phyloP scores from a whole-genome alignment of 2,329 filamentous ascomycete genomes.

The Paraconiothyrium sp. region DNA sequence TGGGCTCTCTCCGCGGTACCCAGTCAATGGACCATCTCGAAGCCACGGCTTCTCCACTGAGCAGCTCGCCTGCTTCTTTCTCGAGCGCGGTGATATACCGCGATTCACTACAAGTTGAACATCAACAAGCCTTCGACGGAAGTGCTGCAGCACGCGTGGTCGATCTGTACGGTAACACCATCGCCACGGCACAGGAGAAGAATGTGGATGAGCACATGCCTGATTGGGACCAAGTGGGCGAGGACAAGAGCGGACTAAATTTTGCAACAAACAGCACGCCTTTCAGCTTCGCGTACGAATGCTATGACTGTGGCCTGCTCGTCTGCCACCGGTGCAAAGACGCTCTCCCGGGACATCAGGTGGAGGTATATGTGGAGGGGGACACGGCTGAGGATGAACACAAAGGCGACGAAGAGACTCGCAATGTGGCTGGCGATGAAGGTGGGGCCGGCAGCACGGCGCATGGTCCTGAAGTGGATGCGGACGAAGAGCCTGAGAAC shows the following conservation, averaged over 20 bases:
- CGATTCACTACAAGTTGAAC: slow-evolving; percentile 6
- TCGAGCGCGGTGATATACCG: slow-evolving; percentile 10
- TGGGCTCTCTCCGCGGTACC: background rate
- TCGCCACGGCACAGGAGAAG: slow-evolving; percentile 16
- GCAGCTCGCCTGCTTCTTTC: slow-evolving; percentile 8
- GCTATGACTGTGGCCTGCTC: slow-evolving; percentile 30
- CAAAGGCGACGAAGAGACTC: background rate
- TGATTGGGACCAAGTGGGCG: background rate
- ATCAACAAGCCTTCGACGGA: background rate
- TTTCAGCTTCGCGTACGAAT: slow-evolving; percentile 40
- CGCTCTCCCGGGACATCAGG: background rate
- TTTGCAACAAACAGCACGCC: slow-evolving; percentile 9
- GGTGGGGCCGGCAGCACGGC: too few species aligned
- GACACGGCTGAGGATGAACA: slow-evolving; percentile 5
- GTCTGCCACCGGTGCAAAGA: slow-evolving; percentile 38
- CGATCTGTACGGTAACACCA: slow-evolving; percentile 33
- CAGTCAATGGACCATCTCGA: background rate
- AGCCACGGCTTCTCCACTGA: background rate
- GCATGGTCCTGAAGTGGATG: background rate
- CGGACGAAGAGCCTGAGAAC: too few species aligned
- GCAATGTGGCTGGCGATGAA: background rate
- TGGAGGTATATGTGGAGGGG: background rate
- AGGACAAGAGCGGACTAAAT: background rate
- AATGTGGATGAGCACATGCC: slow-evolving; percentile 13
- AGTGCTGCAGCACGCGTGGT: slow-evolving; percentile 15